Percentiles rank a stretch among this genome's conserved stretches.
Evolutionary conservation across 1,284 basidiomycete species (phyloP).

Genomic region (Mycosarcoma maydis): DNA sequence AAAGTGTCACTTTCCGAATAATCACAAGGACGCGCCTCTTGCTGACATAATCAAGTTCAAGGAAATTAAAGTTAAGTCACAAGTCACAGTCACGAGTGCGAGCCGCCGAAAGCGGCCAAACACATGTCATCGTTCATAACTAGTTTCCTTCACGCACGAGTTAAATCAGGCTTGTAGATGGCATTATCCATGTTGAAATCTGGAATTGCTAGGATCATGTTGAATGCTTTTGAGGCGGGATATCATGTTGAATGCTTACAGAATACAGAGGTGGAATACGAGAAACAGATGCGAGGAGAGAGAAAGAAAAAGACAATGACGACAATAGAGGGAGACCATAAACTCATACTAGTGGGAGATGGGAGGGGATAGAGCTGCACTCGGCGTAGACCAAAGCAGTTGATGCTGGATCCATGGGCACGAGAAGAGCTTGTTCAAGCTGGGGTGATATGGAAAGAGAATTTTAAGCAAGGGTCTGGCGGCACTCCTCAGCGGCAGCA

Average conservation of each 20-base stretch:
- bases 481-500: constrained; percentile 80
- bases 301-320: constrained; percentile 23
- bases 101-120: too few relatives aligned
- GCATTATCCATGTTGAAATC: constrained; percentile 41
- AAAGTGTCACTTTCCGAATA: constrained; percentile 34
- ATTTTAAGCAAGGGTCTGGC: constrained; percentile 71
- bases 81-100: too few relatives aligned
- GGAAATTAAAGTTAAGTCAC: too few relatives aligned
- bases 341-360: constrained; percentile 20
- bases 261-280: constrained; percentile 36
- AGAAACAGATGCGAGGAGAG: constrained; percentile 15
- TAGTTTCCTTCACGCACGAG: not conserved
- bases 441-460: not conserved
- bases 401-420: constrained; percentile 29
- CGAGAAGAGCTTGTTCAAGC: constrained; percentile 6
- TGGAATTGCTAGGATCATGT: constrained; percentile 45
- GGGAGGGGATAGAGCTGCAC: constrained; percentile 4
- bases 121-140: too few relatives aligned
- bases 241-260: constrained; percentile 56
- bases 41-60: too few relatives aligned
- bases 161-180: not conserved
- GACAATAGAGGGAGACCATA: constrained; percentile 16
- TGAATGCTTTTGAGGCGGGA: constrained; percentile 50
- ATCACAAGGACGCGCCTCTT: constrained; percentile 14
- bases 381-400: constrained; percentile 28